Percentiles rank a stretch among this genome's conserved stretches.
Evolutionary conservation across 1,284 basidiomycete species (phyloP).

Genomic region (Papiliotrema nemorosa): DNA sequence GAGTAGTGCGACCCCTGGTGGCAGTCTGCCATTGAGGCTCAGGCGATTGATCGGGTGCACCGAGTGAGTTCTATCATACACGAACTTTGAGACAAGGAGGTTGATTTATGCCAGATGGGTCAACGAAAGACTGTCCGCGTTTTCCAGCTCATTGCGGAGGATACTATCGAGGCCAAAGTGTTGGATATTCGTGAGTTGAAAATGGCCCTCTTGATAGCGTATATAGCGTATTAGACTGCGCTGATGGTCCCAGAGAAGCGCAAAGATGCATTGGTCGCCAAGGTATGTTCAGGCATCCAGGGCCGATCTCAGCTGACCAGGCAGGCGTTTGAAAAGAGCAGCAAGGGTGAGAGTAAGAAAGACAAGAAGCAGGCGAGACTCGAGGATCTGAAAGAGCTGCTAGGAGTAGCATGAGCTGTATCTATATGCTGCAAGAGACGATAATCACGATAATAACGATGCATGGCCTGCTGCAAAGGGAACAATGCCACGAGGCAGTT

Average conservation of each 20-base stretch:
- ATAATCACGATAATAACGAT: too few relatives aligned
- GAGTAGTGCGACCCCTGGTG: constrained; percentile 60
- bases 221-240: background rate
- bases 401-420: constrained; percentile 23
- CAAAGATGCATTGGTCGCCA: constrained; percentile 41
- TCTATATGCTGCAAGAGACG: too few relatives aligned
- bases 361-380: constrained; percentile 42
- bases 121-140: constrained; percentile 76
- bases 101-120: constrained; percentile 64
- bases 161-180: constrained; percentile 81
- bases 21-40: constrained; percentile 76
- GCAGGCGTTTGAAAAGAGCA: constrained; percentile 43
- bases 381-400: constrained; percentile 42
- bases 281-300: constrained; percentile 13
- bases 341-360: constrained; percentile 23
- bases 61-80: constrained; percentile 45
- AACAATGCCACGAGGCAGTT: too few relatives aligned
- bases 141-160: constrained; percentile 80
- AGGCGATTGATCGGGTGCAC: constrained; percentile 75
- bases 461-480: too few relatives aligned
- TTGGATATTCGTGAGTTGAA: constrained; percentile 71
- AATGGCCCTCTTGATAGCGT: background rate
- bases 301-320: background rate
- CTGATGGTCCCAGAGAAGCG: constrained; percentile 28
- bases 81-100: too few relatives aligned